These are phyloP conservation scores for Cyanodermella asteris DNA, from an alignment of 2,329 filamentous ascomycete genomes.

Conservation along the genomic window DNA sequence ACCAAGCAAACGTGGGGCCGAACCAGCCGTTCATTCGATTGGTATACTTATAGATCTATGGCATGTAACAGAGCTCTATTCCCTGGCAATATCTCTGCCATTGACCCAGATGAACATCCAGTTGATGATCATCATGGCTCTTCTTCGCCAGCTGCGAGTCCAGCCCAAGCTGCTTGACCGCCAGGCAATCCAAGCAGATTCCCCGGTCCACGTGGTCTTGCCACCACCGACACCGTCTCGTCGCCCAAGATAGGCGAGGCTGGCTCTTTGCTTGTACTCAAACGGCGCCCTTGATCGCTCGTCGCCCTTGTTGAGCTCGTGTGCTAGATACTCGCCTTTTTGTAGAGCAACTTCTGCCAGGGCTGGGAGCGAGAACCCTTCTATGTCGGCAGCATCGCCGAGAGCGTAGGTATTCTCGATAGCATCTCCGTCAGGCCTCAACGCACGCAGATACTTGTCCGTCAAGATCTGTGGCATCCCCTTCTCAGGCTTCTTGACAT, in stretches of 20 bases:
- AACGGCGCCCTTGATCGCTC: conserved; percentile 11
- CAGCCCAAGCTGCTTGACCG: conserved; percentile 17
- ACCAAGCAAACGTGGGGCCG: no score
- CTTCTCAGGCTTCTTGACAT: conserved; percentile 14
- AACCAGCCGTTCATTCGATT: no score
- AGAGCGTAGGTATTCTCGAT: conserved; percentile 10
- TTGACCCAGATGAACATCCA: no score
- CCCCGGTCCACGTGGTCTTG: conserved; percentile 16
- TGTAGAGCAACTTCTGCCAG: conserved; percentile 10
- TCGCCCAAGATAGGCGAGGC: conserved; percentile 20
- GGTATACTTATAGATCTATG: no score
- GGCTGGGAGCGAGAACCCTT: conserved; percentile 7
- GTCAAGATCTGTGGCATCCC: conserved; percentile 16
- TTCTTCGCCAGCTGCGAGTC: conserved; percentile 15
- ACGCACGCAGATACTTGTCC: conserved; percentile 12
- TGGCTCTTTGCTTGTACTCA: conserved; percentile 17
- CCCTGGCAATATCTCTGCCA: no score
- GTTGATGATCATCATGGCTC: conserved; percentile 14
- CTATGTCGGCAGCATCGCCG: conserved; percentile 13
- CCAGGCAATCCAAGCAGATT: conserved; percentile 23
- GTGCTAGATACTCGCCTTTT: conserved; percentile 9
- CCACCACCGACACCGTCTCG: conserved; percentile 21
- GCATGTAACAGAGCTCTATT: no score
- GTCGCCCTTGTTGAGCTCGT: conserved; percentile 6
- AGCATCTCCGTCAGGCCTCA: not conserved